Evolutionary conservation across 164 flowering plant species (phyloP).

Genomic region (Tinospora cordifolia): DNA sequence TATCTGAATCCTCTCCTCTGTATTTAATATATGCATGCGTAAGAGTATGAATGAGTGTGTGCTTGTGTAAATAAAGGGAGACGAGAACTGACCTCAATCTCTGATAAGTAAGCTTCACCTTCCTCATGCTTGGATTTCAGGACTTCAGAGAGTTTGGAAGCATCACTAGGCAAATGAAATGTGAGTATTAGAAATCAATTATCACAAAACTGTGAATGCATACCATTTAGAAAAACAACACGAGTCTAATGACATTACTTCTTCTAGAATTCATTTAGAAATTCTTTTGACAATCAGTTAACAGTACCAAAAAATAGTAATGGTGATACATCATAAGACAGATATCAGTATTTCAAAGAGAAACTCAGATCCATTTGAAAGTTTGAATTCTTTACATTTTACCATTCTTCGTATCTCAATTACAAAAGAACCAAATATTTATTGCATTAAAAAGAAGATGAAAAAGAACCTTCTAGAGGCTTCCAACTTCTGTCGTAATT

Average conservation of each 20-base stretch:
- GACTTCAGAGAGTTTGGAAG: slow-evolving; percentile 41
- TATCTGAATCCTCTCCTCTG: neutral
- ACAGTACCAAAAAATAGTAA: neutral
- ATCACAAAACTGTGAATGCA: neutral
- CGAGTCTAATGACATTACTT: too few relatives aligned
- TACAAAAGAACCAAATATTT: neutral
- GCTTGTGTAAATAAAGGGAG: neutral
- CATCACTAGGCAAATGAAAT: slow-evolving; percentile 45
- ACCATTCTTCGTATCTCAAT: neutral
- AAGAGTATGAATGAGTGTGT: too few relatives aligned
- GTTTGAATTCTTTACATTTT: neutral
- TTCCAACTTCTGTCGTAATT: slow-evolving; percentile 71
- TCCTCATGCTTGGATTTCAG: slow-evolving; percentile 86
- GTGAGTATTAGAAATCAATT: neutral
- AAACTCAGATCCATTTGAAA: neutral
- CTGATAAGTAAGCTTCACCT: slow-evolving; percentile 78
- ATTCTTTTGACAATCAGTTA: neutral
- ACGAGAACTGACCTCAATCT: slow-evolving; percentile 67
- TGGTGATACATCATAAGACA: neutral
- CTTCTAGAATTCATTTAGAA: too few relatives aligned
- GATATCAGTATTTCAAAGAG: neutral
- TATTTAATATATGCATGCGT: neutral
- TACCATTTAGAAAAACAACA: too few relatives aligned
- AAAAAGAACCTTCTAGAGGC: slow-evolving; percentile 56
- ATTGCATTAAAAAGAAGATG: neutral